Base-by-base conservation (phyloP, 1,284 basidiomycete species). In the Sporisorium reilianum region DNA sequence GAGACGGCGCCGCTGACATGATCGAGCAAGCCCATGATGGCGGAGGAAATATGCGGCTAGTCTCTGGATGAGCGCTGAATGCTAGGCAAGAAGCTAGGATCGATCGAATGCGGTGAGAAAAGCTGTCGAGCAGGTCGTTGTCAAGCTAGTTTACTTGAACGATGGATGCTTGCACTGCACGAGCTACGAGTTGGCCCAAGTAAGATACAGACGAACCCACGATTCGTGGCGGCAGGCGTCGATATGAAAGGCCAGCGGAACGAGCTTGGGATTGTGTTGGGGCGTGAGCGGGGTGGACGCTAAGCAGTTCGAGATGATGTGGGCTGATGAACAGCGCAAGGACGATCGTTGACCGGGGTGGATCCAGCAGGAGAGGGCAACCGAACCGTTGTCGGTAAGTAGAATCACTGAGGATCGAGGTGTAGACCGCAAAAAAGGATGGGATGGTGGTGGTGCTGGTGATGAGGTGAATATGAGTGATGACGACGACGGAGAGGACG, bases 21-120 rank as follows among this genome's bases (percentile, higher is more conserved):
- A 50, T 80, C 81, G 25, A 83, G 69, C 7, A 83, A 61, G 18
- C 82, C 82, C 82, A 83, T 83, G 30, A 36, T 50, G 46, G 10
- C 5, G 10, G 45, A 28, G 45, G 8, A 18, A 26, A 8, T 46
- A 46, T 46, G 45, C 45, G n/a, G 48, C 20, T 23, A 8, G 7
- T 20, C 18, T 10, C 20, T 16, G 30, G 30, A 23, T 11, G 48
- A 16, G 18, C 36, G 11, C 14, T 41, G n/a, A 9, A 20, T n/a
- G 18, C 1, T 41, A 20, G 26, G 28, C 26, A 45, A 26, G 28
- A 26, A 30, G 46, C 28, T 20, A n/a, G 26, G 12, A 20, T 20
- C 5, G 26, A 18, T n/a, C 10, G 18, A 32, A 22, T 30, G 46
- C 26, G 46, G 9, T 18, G 36, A 18, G 16, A 38, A 38, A 16